phyloP scores from a whole-genome alignment of 2,329 filamentous ascomycete genomes.

The Aspergillus pseudoviridinutans region DNA sequence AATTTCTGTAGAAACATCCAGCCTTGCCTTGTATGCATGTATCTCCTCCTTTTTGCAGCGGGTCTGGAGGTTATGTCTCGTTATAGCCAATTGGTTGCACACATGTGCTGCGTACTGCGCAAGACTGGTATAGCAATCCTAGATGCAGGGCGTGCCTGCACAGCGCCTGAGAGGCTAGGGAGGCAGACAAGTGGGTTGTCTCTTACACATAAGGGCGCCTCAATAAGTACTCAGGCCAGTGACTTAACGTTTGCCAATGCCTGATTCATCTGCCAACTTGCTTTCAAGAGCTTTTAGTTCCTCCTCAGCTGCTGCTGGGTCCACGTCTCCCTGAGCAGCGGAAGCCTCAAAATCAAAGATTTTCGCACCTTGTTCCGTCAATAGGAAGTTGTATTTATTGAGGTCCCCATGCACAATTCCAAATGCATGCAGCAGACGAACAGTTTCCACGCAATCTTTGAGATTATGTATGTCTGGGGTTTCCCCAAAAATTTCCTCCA shows the following conservation, averaged over 20 bases:
- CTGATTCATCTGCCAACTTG: neutral
- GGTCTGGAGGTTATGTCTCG: neutral
- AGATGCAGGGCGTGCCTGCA: too few relatives aligned
- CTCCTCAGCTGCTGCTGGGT: neutral
- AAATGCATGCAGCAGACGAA: slow-evolving; percentile 4
- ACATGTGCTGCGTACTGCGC: neutral
- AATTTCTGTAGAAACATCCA: too few relatives aligned
- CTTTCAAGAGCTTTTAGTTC: slow-evolving; percentile 3
- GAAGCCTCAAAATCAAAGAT: slow-evolving; percentile 7
- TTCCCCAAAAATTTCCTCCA: slow-evolving; percentile 4
- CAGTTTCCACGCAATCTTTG: neutral
- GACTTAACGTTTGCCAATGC: neutral
- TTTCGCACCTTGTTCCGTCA: slow-evolving; percentile 3
- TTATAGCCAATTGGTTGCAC: neutral
- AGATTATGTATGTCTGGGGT: slow-evolving; percentile 4
- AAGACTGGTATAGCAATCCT: too few relatives aligned
- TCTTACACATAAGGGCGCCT: too few relatives aligned
- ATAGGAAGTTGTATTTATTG: slow-evolving; percentile 9
- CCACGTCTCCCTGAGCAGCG: neutral
- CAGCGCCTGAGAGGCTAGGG: too few relatives aligned
- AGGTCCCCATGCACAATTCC: slow-evolving; percentile 6
- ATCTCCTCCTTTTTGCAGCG: neutral
- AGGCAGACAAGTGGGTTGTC: too few relatives aligned
- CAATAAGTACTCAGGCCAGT: too few relatives aligned
- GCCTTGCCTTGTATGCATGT: neutral